Base-by-base conservation (phyloP, 2,329 filamentous ascomycete species). In the Leptographium procerum region DNA sequence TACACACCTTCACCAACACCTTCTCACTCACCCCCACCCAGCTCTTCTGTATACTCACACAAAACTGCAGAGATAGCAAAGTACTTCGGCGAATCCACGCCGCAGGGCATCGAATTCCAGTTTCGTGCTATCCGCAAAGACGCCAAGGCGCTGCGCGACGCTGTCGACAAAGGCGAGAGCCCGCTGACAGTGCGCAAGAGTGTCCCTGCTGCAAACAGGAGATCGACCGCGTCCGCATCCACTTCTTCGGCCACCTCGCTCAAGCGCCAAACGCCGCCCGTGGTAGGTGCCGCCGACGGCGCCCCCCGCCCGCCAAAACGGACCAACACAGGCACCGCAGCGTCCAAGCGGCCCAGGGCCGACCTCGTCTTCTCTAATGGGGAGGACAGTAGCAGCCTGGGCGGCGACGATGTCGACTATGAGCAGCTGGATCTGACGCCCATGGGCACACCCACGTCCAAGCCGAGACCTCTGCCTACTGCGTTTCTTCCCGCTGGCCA, bases 1-100 rank as follows among this genome's bases (percentile, higher is more conserved):
- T 19, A 40, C 3, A 4, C 9, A 5, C 36, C 14, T 40, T 13
- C 36, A 40, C 34, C 34, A 3, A 14, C 34, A 36, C 34, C 3
- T 7, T 45, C 10, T 34, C 34, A 24, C 16, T 19, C 24, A 16
- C 47, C 26, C 14, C 36, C 29, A 47, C 19, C 13, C 34, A 47
- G 16, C 45, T 47, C n/a, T n/a, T n/a, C n/a, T n/a, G n/a, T n/a
- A n/a, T n/a, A n/a, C n/a, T n/a, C n/a, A n/a, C n/a, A n/a, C n/a
- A n/a, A n/a, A 31, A 22, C 54, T 19, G 55, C 61, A 85, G 82
- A 82, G 50, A 83, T 85, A 55, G 76, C 79, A 60, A 80, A 77
- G 61, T 78, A 79, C 68, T 85, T 82, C 62, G 82, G 81, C 29
- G 80, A 82, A 59, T 82, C 78, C 4, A 85, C 81, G 0, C 66